These are phyloP conservation scores for Sphaerulina musiva DNA, from an alignment of 2,329 filamentous ascomycete species.

Conservation along the genomic window DNA sequence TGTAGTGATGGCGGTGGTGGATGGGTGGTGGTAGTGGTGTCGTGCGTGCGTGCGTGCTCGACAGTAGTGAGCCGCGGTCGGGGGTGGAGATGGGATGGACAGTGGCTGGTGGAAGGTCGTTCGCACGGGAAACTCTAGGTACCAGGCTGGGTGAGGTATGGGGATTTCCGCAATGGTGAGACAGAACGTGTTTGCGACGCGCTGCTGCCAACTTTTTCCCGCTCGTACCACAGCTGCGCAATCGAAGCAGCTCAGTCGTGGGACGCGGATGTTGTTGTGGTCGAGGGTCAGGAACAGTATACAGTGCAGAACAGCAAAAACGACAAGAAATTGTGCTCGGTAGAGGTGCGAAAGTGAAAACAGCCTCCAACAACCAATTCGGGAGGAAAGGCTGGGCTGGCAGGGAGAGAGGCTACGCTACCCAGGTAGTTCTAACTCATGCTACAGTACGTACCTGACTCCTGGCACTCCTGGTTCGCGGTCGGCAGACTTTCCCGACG, in stretches of 20 bases:
- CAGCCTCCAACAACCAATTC: too few relatives aligned
- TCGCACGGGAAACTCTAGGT: neutral
- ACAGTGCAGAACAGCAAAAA: neutral
- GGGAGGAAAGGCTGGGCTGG: too few relatives aligned
- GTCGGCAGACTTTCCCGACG: too few relatives aligned
- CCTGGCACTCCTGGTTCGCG: too few relatives aligned
- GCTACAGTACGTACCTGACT: too few relatives aligned
- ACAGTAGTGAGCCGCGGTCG: constrained; percentile 1
- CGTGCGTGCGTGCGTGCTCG: neutral
- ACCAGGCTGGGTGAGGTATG: neutral
- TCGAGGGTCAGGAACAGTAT: neutral
- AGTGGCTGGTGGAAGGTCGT: neutral
- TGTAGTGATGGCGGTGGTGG: neutral
- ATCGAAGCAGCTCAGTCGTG: neutral
- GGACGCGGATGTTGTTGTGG: neutral
- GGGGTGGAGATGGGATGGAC: neutral
- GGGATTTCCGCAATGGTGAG: neutral
- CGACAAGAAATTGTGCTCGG: too few relatives aligned
- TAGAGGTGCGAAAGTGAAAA: too few relatives aligned
- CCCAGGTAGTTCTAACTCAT: too few relatives aligned
- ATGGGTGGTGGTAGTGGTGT: neutral
- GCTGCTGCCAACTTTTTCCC: neutral
- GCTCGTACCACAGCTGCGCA: neutral
- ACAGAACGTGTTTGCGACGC: neutral
- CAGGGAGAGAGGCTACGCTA: too few relatives aligned